Conservation (phyloP, 2,329 filamentous ascomycete species). For the Celoporthe dispersa region DNA sequence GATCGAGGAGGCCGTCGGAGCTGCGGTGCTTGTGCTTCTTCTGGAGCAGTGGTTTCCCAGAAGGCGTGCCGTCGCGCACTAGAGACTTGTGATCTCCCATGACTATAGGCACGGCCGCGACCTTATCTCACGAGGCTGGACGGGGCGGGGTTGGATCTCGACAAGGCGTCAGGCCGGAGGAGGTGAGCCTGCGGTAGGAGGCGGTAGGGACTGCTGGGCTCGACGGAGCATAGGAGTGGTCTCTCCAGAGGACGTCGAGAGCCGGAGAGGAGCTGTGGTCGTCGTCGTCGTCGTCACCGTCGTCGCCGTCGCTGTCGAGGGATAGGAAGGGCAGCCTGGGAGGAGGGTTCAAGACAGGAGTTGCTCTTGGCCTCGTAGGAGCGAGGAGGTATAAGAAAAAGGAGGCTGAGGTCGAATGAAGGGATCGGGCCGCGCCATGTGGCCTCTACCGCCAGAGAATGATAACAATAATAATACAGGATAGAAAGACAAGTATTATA, state of each 20-base stretch:
- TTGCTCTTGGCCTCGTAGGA: not conserved
- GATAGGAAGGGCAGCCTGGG: not conserved
- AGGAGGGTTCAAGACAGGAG: not conserved
- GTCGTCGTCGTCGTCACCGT: not conserved
- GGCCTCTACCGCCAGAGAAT: constrained; percentile 16
- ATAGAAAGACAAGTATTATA: not conserved
- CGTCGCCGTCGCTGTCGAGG: not conserved
- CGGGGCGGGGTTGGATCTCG: not conserved
- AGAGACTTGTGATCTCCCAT: constrained; percentile 23
- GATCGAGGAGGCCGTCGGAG: constrained; percentile 21
- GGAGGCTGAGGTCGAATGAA: constrained; percentile 4
- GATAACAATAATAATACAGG: constrained; percentile 2
- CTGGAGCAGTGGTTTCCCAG: constrained; percentile 28
- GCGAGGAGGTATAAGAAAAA: not conserved
- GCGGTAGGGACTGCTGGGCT: not conserved
- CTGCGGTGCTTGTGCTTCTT: constrained; percentile 28
- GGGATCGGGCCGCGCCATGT: constrained; percentile 22
- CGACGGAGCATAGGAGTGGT: not conserved
- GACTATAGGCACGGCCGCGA: not conserved
- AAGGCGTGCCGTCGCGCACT: constrained; percentile 19
- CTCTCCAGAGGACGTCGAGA: not conserved
- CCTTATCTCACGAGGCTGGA: not conserved
- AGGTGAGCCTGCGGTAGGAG: not conserved
- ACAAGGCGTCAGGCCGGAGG: not conserved
- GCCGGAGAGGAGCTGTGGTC: not conserved